A percentile compares a stretch with the other conserved stretches of the same genome.
Evolutionary conservation across 768 basidiomycete species (phyloP).

Genomic region (Amanita molliuscula): DNA sequence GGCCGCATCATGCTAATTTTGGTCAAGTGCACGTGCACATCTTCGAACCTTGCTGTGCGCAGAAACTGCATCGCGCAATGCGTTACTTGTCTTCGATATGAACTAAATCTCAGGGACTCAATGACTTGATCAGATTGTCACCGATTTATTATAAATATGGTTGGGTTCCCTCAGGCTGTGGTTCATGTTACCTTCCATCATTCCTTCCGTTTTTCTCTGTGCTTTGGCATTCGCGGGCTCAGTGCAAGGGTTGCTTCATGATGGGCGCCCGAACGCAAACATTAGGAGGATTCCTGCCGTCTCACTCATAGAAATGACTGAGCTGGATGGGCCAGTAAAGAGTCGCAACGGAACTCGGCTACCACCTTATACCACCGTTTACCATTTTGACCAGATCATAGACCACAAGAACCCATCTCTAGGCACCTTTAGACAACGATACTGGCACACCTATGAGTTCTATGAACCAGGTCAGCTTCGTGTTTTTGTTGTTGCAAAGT

Average conservation of each 20-base stretch:
- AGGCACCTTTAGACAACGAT: conserved; percentile 73
- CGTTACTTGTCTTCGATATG: no score
- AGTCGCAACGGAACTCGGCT: conserved; percentile 33
- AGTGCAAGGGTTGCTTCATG: conserved; percentile 17
- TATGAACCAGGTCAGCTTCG: conserved; percentile 37
- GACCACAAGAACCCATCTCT: conserved; percentile 44
- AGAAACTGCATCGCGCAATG: no score
- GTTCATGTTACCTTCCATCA: not conserved
- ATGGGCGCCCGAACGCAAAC: conserved; percentile 33
- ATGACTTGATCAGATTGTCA: no score
- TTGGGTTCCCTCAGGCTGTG: not conserved
- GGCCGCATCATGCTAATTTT: no score
- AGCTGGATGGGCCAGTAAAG: conserved; percentile 23
- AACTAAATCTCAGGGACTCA: no score
- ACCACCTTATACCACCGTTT: conserved; percentile 35
- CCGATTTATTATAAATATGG: not conserved
- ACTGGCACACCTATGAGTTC: conserved; percentile 60
- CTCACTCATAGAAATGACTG: conserved; percentile 20
- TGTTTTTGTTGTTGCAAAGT: not conserved
- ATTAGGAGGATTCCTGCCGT: conserved; percentile 27
- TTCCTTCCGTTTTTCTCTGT: not conserved
- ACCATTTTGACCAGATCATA: conserved; percentile 48
- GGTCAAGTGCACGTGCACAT: no score
- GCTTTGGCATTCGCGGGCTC: not conserved
- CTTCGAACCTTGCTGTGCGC: no score